Conservation (phyloP, 1,284 basidiomycete genomes). For the Leccinum solheimii region DNA sequence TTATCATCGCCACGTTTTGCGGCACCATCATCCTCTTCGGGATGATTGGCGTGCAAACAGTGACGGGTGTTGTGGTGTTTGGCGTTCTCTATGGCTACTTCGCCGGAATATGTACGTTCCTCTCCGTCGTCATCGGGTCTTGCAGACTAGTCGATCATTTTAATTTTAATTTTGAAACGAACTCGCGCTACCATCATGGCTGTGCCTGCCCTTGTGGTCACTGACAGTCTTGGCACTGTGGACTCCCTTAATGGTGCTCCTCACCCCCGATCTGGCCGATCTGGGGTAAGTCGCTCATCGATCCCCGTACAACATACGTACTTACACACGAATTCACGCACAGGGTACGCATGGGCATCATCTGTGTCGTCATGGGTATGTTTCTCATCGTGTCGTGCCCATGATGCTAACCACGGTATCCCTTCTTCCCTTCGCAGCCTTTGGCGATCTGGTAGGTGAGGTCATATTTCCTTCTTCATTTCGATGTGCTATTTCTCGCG, state of each 20-base stretch:
- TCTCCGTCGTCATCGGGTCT: background rate
- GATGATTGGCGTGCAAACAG: slow-evolving; percentile 32
- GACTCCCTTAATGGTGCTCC: slow-evolving; percentile 26
- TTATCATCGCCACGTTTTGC: slow-evolving; percentile 31
- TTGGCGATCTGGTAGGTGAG: slow-evolving; percentile 33
- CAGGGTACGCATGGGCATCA: slow-evolving; percentile 34
- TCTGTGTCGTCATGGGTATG: slow-evolving; percentile 33
- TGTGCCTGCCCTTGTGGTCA: slow-evolving; percentile 10
- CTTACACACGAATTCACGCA: background rate
- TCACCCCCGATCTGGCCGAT: slow-evolving; percentile 32
- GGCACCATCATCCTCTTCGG: slow-evolving; percentile 33
- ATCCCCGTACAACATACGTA: background rate
- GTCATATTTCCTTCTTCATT: background rate
- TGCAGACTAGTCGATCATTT: background rate
- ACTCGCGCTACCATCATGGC: background rate
- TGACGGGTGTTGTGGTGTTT: slow-evolving; percentile 29
- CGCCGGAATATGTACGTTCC: slow-evolving; percentile 38
- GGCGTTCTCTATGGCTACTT: slow-evolving; percentile 41
- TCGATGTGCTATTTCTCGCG: background rate
- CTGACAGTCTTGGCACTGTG: slow-evolving; percentile 25
- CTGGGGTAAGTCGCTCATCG: slow-evolving; percentile 23
- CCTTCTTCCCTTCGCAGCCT: slow-evolving; percentile 12
- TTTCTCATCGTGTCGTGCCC: background rate
- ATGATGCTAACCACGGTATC: background rate
- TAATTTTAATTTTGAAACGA: background rate